phyloP scores from a whole-genome alignment of 768 basidiomycete species.

The Pholiota conissans region DNA sequence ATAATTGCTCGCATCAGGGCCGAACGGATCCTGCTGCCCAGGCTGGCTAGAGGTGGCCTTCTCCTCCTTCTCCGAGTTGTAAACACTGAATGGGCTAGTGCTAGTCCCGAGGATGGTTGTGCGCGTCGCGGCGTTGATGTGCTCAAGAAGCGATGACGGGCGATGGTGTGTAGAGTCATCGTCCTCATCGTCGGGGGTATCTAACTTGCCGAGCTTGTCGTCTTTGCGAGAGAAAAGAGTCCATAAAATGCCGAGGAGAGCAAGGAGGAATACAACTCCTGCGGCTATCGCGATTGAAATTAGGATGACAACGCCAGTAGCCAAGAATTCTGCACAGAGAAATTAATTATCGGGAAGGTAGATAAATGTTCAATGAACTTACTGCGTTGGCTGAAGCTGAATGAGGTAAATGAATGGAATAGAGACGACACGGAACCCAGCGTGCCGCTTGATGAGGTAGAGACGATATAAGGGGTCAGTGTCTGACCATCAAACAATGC shows the following conservation, averaged over 20 bases:
- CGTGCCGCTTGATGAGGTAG: slow-evolving; percentile 63
- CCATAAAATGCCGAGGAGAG: slow-evolving; percentile 85
- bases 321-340: slow-evolving; percentile 68
- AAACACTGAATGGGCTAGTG: slow-evolving; percentile 36
- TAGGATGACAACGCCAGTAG: slow-evolving; percentile 90
- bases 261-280: slow-evolving; percentile 87
- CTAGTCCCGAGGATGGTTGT: slow-evolving; percentile 68
- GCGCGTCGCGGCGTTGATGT: slow-evolving; percentile 88
- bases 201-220: slow-evolving; percentile 66
- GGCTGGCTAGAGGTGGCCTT: slow-evolving; percentile 30
- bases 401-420: slow-evolving; percentile 79
- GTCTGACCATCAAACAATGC: slow-evolving; percentile 85
- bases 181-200: slow-evolving; percentile 66
- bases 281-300: slow-evolving; percentile 97
- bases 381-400: slow-evolving; percentile 75
- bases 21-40: slow-evolving; percentile 57
- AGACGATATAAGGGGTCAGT: slow-evolving; percentile 80
- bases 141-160: slow-evolving; percentile 85
- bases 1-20: slow-evolving; percentile 75
- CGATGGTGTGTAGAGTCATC: slow-evolving; percentile 77
- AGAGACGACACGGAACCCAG: slow-evolving; percentile 73
- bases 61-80: slow-evolving; percentile 57
- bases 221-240: slow-evolving; percentile 83
- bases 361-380: slow-evolving; percentile 30
- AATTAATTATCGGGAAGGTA: background rate